Evolutionary conservation across 768 basidiomycete genomes (phyloP).

Genomic region (Panaeolus papilionaceus): DNA sequence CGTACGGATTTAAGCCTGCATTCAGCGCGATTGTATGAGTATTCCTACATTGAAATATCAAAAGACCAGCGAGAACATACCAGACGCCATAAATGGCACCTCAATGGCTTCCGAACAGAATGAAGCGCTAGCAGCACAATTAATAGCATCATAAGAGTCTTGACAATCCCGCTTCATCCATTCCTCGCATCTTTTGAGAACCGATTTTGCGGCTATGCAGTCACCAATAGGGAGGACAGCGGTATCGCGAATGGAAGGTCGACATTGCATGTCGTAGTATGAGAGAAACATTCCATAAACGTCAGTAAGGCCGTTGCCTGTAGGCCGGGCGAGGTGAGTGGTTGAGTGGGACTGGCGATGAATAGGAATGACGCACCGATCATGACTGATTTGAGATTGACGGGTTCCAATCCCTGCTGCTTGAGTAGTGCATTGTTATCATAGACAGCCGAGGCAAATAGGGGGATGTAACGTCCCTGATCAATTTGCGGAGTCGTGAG

Average conservation of each 20-base stretch:
- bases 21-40: not conserved
- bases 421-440: conserved; percentile 69
- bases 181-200: conserved; percentile 72
- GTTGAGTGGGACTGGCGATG: not conserved
- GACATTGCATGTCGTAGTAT: conserved; percentile 61
- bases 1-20: conserved; percentile 63
- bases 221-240: conserved; percentile 53
- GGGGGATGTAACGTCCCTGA: conserved; percentile 72
- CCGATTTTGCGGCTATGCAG: conserved; percentile 26
- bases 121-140: conserved; percentile 62
- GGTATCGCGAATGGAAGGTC: conserved; percentile 33
- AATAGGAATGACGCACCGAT: conserved; percentile 40
- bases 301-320: conserved; percentile 73
- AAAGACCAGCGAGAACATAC: not conserved
- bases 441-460: conserved; percentile 79
- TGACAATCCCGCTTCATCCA: conserved; percentile 62
- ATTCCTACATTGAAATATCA: not conserved
- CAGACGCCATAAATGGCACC: conserved; percentile 12
- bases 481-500: too few species aligned
- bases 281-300: conserved; percentile 45
- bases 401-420: conserved; percentile 54
- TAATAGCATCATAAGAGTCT: conserved; percentile 66
- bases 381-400: conserved; percentile 75
- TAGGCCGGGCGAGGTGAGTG: not conserved
- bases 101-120: conserved; percentile 60